phyloP scores from a whole-genome alignment of 495 filamentous ascomycete genomes.

The Hyaloscypha hepaticicola region DNA sequence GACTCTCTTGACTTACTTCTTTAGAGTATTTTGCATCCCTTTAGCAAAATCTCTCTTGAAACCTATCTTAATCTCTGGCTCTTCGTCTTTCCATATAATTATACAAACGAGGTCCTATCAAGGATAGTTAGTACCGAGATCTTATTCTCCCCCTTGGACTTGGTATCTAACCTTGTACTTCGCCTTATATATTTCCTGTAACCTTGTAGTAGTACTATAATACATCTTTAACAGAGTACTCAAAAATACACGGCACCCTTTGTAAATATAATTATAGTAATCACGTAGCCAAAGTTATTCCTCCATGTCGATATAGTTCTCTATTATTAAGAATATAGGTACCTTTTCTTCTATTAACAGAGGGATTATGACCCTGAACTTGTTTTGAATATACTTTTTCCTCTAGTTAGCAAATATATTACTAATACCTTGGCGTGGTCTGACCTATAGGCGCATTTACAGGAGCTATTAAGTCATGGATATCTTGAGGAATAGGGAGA shows the following conservation, averaged over 20 bases:
- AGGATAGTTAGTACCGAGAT: conserved; percentile 5
- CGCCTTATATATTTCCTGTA: conserved; percentile 7
- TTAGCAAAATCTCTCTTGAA: conserved; percentile 1
- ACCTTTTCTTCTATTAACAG: conserved; percentile 21
- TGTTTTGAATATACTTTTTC: conserved; percentile 20
- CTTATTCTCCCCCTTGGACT: conserved; percentile 1
- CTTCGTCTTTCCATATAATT: conserved; percentile 14
- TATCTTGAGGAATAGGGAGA: conserved; percentile 9
- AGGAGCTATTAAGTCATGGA: conserved; percentile 15
- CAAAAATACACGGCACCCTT: no score
- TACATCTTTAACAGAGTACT: no score
- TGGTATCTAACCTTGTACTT: conserved; percentile 15
- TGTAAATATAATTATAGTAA: conserved; percentile 16
- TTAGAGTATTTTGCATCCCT: conserved; percentile 1
- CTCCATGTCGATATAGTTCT: conserved; percentile 23
- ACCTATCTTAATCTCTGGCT: conserved; percentile 15
- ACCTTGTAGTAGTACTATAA: no score
- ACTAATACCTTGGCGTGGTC: conserved; percentile 16
- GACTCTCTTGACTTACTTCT: conserved; percentile 5
- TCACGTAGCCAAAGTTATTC: conserved; percentile 13
- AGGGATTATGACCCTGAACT: conserved; percentile 10
- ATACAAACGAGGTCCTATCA: conserved; percentile 17
- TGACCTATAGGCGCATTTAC: conserved; percentile 12
- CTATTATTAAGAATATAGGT: conserved; percentile 19
- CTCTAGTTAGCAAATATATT: conserved; percentile 17